Evolutionary conservation across 208 protist genomes (phyloP).

Genomic region (Crithidia sp.): DNA sequence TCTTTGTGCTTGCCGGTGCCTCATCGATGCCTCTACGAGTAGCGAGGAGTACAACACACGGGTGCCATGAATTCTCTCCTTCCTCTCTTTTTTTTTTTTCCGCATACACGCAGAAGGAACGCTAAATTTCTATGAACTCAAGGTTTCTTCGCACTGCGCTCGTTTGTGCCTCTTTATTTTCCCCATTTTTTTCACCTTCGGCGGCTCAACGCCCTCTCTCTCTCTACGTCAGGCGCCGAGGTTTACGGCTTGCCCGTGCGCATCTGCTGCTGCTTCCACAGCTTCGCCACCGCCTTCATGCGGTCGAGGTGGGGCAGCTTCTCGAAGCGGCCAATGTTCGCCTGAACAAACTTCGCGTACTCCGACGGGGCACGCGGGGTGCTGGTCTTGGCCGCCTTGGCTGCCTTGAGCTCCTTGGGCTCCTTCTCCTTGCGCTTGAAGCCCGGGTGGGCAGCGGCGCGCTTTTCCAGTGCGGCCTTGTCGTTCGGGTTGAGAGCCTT

Average conservation of each 20-base stretch:
- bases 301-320: slow-evolving; percentile 77
- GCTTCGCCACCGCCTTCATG: slow-evolving; percentile 85
- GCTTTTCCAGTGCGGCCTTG: slow-evolving; percentile 60
- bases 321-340: slow-evolving; percentile 74
- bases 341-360: slow-evolving; percentile 84
- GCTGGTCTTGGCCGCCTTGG: slow-evolving; percentile 21
- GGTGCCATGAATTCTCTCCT: too few relatives aligned
- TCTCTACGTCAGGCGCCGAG: too few relatives aligned
- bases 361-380: slow-evolving; percentile 36
- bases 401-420: slow-evolving; percentile 20
- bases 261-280: slow-evolving; percentile 81
- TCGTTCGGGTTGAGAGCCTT: slow-evolving; percentile 63
- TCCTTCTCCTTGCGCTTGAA: slow-evolving; percentile 27
- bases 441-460: slow-evolving; percentile 53
- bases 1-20: background rate
- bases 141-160: too few relatives aligned
- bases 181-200: too few relatives aligned
- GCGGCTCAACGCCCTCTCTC: too few relatives aligned
- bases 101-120: too few relatives aligned
- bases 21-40: background rate
- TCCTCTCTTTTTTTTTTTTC: too few relatives aligned
- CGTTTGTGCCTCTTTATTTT: background rate
- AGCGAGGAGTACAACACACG: too few relatives aligned
- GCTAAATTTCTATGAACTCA: too few relatives aligned
- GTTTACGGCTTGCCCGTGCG: slow-evolving; percentile 10